Evolutionary conservation across 2,329 filamentous ascomycete species (phyloP), one percentile per base, ranked within the genome.

Genomic region (Monosporascus sp.): DNA sequence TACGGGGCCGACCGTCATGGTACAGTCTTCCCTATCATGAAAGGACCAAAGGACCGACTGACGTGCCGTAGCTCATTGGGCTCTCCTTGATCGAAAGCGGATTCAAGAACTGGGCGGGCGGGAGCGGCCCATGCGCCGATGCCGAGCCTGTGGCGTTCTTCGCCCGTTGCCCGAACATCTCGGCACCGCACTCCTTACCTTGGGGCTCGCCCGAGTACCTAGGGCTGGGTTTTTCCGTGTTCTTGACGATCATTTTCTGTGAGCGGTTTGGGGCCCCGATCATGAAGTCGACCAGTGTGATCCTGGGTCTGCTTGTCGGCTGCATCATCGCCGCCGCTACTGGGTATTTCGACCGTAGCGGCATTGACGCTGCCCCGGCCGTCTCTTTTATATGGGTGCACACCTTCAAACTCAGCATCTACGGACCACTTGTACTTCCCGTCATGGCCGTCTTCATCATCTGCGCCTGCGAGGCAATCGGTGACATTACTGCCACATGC

Each of bases 131-230:
- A 6, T 86, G 84, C 57, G 73, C 77, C 48, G 72, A 73, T 49
- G 63, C 85, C 64, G 68, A 75, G 55, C 64, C 73, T 2, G 68
- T 71, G 5, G 81, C 78, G 16, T 79, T 83, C 59, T 90, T 82
- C 67, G 76, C 77, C 6, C 70, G 81, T 5, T 94, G 89, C 63
- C 87, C 87, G 2, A 76, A 80, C 59, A 83, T 87, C 57, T 73
- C 74, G 24, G 88, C 88, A 1, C 87, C 89, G 1, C 85, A 86
- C 54, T 79, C 88, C 16, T 76, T 93, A 1, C 85, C 82, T 0
- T 94, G 90, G 90, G 90, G 88, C 3, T 85, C 84, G 38, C 82
- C 89, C 1, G 86, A 94, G 69, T 91, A 87, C 60, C 82, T 94
- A 5, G 90, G 79, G 14, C 80, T 94, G 2, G 90, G 90, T 0